Conservation (phyloP, 2,329 filamentous ascomycete genomes). For the Penicillium thymicola region DNA sequence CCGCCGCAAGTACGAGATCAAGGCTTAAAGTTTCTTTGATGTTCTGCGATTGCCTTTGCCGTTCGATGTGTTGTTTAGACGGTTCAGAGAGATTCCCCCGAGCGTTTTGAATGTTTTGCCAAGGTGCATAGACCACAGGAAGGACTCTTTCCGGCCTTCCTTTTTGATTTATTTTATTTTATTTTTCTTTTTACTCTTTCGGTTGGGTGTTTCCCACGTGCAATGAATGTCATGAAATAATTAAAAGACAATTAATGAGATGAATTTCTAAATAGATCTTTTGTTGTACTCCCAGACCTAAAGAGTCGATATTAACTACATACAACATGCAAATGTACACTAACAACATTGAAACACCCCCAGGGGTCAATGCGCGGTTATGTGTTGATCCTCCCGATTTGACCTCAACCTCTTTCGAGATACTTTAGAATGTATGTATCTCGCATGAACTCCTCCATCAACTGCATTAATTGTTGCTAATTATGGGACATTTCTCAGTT, state of each 20-base stretch:
- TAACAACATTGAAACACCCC: not conserved
- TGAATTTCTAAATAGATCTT: conserved; percentile 1
- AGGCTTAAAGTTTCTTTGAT: conserved; percentile 54
- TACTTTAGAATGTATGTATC: not conserved
- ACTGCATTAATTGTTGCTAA: conserved; percentile 17
- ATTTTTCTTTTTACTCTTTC: conserved; percentile 6
- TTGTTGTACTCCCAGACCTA: not conserved
- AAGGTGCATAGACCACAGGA: conserved; percentile 24
- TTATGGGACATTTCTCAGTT: conserved; percentile 22
- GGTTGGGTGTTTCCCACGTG: conserved; percentile 11
- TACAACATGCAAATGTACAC: not conserved
- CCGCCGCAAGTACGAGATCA: conserved; percentile 72
- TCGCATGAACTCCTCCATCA: not conserved
- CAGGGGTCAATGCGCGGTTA: conserved; percentile 4
- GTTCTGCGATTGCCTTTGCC: conserved; percentile 22
- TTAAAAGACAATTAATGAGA: conserved; percentile 13
- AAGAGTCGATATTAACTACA: not conserved
- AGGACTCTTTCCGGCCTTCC: conserved; percentile 1
- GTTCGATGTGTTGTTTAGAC: conserved; percentile 32
- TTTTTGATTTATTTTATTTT: not conserved
- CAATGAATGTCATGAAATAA: conserved; percentile 23
- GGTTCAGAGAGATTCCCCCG: conserved; percentile 36
- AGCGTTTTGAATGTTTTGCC: conserved; percentile 28
- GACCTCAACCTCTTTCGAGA: not conserved
- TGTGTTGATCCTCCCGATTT: not conserved